Evolutionary conservation across 1,284 basidiomycete species (phyloP), one percentile per base, ranked within the genome.

Genomic region (Blastosporella zonata): DNA sequence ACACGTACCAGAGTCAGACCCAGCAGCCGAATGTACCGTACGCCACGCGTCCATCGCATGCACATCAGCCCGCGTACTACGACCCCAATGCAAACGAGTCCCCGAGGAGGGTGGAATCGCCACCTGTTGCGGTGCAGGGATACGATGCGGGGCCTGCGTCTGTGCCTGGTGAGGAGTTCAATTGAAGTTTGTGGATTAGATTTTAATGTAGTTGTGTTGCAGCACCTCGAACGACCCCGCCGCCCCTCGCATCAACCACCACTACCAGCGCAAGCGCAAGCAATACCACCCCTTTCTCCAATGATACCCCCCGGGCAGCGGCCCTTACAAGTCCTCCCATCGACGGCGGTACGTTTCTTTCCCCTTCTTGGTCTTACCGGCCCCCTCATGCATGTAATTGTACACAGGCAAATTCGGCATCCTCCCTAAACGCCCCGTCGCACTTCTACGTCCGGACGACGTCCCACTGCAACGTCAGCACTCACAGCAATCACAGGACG

Each of bases 401-500:
- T 20, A 38, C 43, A 17, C 42, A 65, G 67, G 63, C 41, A 87
- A 86, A 65, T 69, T 88, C 2, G 87, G 86, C n/a, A 62, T 89
- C 29, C 69, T 89, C 17, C 86, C 87, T 3, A 87, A 87, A 65
- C 77, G 81, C 0, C 83, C 86, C 2, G 85, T 89, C 10, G 82
- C 84, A 7, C 72, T 88, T n/a, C 60, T 85, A 20, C 72, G 71
- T 31, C 59, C 70, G 21, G 60, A 63, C 41, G 63, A 68, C 20
- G n/a, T n/a, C n/a, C 25, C 55, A 22, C 38, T 29, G 15, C 55
- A 58, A 53, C 29, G 60, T 43, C 50, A 62, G 53, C 47, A 58
- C 35, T n/a, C n/a, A n/a, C 57, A 63, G 52, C 55, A 56, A 47
- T 60, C 54, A 45, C 64, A 72, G 40, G 73, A 76, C 35, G 74